These are phyloP conservation scores for Cladorrhinum samala DNA, from an alignment of 495 filamentous ascomycete species.

Conservation along the genomic window DNA sequence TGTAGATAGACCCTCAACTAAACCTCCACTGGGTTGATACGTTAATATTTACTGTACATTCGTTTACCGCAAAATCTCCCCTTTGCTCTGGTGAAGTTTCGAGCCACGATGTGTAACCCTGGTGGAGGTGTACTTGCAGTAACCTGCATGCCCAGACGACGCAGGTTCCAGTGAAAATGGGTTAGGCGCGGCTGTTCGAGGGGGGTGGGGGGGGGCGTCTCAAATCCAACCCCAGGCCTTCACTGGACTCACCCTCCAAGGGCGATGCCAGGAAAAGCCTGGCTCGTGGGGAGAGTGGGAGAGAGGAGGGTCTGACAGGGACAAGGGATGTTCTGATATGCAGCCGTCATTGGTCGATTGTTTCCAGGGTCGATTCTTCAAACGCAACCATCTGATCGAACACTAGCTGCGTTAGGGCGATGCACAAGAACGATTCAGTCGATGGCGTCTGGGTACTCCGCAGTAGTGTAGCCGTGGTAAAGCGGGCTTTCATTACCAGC, in stretches of 20 bases:
- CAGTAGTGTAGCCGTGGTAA: neutral
- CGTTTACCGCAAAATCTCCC: constrained; percentile 10
- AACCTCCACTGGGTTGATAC: no score
- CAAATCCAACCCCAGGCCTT: no score
- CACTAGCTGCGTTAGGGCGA: constrained; percentile 15
- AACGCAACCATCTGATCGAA: neutral
- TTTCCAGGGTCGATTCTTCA: constrained; percentile 2
- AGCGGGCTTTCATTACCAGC: neutral
- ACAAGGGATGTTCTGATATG: no score
- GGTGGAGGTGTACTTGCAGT: neutral
- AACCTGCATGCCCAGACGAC: constrained; percentile 12
- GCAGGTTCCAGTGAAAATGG: constrained; percentile 30
- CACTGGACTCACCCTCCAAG: constrained; percentile 17
- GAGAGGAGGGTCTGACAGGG: no score
- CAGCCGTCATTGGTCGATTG: neutral
- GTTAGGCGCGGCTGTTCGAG: constrained; percentile 21
- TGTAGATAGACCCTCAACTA: no score
- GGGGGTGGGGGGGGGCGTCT: no score
- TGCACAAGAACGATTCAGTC: constrained; percentile 15
- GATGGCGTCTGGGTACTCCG: neutral
- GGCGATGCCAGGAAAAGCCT: constrained; percentile 8
- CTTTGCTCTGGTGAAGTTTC: constrained; percentile 1
- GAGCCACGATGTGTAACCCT: neutral
- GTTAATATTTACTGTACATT: no score
- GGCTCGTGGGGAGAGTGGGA: neutral